Conservation (phyloP, 192 early-diverging fungal species). For the Coemansia reversa region DNA sequence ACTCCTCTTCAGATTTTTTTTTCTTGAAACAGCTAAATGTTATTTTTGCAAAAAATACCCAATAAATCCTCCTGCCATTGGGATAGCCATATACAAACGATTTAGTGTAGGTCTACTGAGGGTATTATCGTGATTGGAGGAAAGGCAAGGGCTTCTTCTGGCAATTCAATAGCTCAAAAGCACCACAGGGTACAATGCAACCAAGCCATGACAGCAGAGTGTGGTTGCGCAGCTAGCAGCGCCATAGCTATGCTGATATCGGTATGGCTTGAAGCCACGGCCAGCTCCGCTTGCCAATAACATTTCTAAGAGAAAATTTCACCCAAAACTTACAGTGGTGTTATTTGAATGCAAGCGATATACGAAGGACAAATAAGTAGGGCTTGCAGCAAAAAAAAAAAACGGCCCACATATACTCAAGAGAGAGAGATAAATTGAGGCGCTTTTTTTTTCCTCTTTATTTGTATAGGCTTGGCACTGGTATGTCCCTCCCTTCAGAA, state of each 20-base stretch:
- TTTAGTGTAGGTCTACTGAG: neutral
- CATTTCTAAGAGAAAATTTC: neutral
- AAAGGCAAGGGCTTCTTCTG: neutral
- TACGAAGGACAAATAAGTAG: neutral
- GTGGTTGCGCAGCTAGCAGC: neutral
- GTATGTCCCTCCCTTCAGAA: conserved; percentile 9
- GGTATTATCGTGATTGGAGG: neutral
- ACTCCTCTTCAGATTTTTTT: neutral
- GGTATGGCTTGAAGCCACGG: neutral
- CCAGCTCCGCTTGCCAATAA: neutral
- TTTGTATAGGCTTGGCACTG: conserved; percentile 20
- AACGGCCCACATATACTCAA: neutral
- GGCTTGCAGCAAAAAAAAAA: neutral
- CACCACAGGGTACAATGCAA: neutral
- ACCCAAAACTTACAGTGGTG: no score
- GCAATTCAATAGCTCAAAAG: neutral
- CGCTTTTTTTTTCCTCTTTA: neutral
- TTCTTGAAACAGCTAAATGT: neutral
- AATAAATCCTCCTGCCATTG: neutral
- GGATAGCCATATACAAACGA: neutral
- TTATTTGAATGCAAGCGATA: neutral
- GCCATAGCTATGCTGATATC: neutral
- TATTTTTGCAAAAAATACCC: neutral
- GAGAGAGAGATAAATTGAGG: conserved; percentile 24
- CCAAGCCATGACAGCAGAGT: neutral